These are phyloP conservation scores for Saturnispora sanitii DNA, from an alignment of 805 yeast genomes.

Conservation along the genomic window DNA sequence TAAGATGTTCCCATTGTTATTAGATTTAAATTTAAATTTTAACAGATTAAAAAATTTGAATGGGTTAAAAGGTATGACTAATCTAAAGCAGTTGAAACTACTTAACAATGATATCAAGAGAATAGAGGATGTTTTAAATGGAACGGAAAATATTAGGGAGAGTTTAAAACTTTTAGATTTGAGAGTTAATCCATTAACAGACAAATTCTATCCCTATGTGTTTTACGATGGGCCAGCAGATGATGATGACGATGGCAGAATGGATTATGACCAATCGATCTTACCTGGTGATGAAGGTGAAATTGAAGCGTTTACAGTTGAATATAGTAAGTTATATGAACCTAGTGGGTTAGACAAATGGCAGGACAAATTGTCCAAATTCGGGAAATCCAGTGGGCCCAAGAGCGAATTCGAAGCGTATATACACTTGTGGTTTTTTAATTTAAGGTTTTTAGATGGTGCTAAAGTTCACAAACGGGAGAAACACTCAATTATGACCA, in stretches of 20 bases:
- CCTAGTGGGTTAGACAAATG: conserved; percentile 26
- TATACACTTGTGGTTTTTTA: conserved; percentile 22
- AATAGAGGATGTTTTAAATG: conserved; percentile 26
- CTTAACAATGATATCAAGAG: conserved; percentile 37
- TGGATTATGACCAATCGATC: conserved; percentile 14
- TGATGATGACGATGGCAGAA: conserved; percentile 6
- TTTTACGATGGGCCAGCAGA: conserved; percentile 30
- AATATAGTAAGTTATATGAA: conserved; percentile 33
- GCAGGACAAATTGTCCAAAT: conserved; percentile 24
- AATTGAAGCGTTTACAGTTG: conserved; percentile 41
- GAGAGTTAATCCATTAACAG: conserved; percentile 40
- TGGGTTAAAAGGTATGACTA: conserved; percentile 27
- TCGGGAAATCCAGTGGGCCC: not conserved
- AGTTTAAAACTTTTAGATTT: conserved; percentile 34
- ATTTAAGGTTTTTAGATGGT: conserved; percentile 23
- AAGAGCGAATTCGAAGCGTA: conserved; percentile 15
- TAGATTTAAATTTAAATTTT: conserved; percentile 41
- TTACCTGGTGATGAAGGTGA: conserved; percentile 38
- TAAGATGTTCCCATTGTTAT: conserved; percentile 35
- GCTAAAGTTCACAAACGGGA: not conserved
- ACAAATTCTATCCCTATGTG: conserved; percentile 42
- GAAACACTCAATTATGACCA: not conserved
- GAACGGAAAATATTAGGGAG: conserved; percentile 24
- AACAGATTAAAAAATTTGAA: conserved; percentile 31
- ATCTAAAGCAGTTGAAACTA: conserved; percentile 32